Percentiles rank a stretch among this genome's conserved stretches.
Evolutionary conservation across 345 rosid species (phyloP).

Genomic region (Acer campestre): DNA sequence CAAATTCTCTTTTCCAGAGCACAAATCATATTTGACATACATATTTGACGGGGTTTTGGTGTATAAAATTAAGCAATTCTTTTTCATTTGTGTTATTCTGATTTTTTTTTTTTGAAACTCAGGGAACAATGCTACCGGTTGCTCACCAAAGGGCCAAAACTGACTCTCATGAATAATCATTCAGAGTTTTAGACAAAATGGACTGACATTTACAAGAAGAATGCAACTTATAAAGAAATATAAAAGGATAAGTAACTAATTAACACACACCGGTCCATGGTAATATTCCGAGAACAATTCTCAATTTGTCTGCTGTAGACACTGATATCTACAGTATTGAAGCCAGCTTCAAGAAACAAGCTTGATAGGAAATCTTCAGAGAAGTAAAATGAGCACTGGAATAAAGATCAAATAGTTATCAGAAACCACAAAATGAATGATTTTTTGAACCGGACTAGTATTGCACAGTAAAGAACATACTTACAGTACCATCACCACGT

Average conservation of each 20-base stretch:
- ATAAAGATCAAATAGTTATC: not conserved
- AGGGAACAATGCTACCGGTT: not conserved
- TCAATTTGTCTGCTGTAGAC: slow-evolving; percentile 31
- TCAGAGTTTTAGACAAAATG: not conserved
- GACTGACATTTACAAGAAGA: not conserved
- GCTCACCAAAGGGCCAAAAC: no score
- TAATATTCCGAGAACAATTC: slow-evolving; percentile 27
- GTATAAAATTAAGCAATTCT: no score
- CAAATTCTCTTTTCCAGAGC: not conserved
- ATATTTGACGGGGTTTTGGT: not conserved
- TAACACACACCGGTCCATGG: slow-evolving; percentile 37
- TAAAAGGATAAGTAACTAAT: not conserved
- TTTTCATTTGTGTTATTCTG: no score
- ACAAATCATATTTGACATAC: not conserved
- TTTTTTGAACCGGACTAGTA: not conserved
- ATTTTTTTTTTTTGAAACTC: not conserved
- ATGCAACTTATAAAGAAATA: not conserved
- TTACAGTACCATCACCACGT: slow-evolving; percentile 67
- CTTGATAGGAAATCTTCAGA: slow-evolving; percentile 37
- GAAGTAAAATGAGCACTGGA: slow-evolving; percentile 43
- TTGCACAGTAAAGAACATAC: slow-evolving; percentile 20
- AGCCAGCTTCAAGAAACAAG: slow-evolving; percentile 39
- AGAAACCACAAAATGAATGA: not conserved
- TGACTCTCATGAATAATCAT: not conserved
- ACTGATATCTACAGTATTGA: slow-evolving; percentile 28